Percentiles rank a stretch among this genome's conserved stretches.
Conservation (phyloP, 768 basidiomycete genomes). For the Serendipita vermifera region DNA sequence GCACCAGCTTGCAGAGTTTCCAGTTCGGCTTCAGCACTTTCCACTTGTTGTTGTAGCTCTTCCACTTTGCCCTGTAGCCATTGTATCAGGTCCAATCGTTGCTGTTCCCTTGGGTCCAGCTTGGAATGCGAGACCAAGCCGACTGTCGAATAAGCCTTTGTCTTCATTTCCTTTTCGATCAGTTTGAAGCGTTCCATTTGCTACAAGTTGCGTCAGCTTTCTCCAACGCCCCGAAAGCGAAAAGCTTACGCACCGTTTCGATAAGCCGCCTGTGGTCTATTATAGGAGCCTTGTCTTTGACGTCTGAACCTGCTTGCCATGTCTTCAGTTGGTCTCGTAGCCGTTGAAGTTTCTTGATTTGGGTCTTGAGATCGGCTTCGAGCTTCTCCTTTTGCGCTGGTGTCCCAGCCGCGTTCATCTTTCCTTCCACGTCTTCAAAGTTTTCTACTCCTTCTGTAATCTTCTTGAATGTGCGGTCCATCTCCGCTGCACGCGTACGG, state of each 20-base stretch:
- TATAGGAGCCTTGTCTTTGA: conserved; percentile 92
- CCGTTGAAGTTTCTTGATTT: conserved; percentile 91
- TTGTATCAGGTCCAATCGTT: conserved; percentile 67
- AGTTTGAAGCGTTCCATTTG: conserved; percentile 99
- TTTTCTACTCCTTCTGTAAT: conserved; percentile 90
- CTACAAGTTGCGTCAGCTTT: conserved; percentile 29
- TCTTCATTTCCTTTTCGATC: conserved; percentile 99
- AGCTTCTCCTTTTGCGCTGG: conserved; percentile 98
- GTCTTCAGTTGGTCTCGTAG: conserved; percentile 82
- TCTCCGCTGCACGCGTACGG: conserved; percentile 57
- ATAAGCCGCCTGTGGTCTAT: conserved; percentile 91
- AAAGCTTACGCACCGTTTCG: conserved; percentile 59
- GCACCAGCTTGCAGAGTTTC: conserved; percentile 62
- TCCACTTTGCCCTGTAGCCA: conserved; percentile 88
- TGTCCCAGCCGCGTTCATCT: conserved; percentile 93
- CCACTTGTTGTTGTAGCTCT: conserved; percentile 84
- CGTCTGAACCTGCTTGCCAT: conserved; percentile 95
- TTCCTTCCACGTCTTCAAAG: conserved; percentile 93
- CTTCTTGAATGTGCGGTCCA: conserved; percentile 96
- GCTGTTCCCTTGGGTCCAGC: conserved; percentile 93
- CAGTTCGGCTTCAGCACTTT: conserved; percentile 88
- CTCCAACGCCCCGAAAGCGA: conserved; percentile 5
- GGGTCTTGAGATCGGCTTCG: conserved; percentile 89
- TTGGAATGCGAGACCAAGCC: conserved; percentile 88
- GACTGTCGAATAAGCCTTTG: conserved; percentile 98